These are phyloP conservation scores for Cytospora piceae DNA, from an alignment of 2,329 filamentous ascomycete species.

Conservation along the genomic window DNA sequence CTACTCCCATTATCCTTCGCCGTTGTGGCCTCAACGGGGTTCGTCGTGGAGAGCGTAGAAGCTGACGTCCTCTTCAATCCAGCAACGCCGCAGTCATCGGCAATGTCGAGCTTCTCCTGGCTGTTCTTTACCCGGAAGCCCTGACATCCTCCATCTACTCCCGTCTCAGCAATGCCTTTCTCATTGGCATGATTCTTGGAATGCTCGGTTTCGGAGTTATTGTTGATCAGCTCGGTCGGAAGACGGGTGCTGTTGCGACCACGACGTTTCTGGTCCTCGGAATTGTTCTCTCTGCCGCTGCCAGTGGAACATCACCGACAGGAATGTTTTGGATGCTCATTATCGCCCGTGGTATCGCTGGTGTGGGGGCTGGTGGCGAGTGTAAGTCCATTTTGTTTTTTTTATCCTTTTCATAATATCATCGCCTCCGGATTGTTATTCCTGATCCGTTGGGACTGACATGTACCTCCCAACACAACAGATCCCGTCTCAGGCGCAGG, in stretches of 20 bases:
- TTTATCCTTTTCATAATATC: background rate
- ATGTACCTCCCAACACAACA: constrained; percentile 22
- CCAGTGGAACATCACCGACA: constrained; percentile 42
- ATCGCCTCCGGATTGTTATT: background rate
- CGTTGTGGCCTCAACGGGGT: too few relatives aligned
- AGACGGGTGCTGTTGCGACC: constrained; percentile 29
- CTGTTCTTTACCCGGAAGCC: constrained; percentile 46
- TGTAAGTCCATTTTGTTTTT: constrained; percentile 2
- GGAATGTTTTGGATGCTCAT: constrained; percentile 58
- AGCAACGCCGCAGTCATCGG: constrained; percentile 51
- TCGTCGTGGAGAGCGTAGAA: too few relatives aligned
- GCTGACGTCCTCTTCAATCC: background rate
- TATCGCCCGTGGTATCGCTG: constrained; percentile 45
- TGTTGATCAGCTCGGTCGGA: constrained; percentile 40
- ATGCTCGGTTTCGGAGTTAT: constrained; percentile 57
- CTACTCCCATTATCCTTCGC: background rate
- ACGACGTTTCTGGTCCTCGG: constrained; percentile 49
- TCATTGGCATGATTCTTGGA: constrained; percentile 59
- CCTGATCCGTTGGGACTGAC: constrained; percentile 3
- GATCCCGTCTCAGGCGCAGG: constrained; percentile 55
- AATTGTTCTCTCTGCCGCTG: constrained; percentile 50
- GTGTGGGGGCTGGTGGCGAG: constrained; percentile 47
- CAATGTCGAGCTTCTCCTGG: constrained; percentile 48
- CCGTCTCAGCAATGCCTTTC: constrained; percentile 57
- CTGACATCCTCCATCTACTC: constrained; percentile 50